Base-by-base conservation (phyloP, 2,329 filamentous ascomycete genomes). In the Botryosphaeria agaves region DNA sequence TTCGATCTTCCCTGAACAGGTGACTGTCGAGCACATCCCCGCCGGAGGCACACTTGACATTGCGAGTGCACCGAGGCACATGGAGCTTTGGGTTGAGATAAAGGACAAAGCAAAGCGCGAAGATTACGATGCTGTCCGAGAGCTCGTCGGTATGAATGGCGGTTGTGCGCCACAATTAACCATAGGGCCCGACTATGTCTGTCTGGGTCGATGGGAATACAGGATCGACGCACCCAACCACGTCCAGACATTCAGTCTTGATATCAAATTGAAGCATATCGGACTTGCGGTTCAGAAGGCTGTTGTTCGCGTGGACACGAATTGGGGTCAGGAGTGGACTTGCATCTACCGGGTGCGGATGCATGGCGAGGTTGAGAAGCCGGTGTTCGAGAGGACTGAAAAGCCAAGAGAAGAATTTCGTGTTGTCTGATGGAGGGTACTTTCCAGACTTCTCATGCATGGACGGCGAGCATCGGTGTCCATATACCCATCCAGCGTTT, bases 21-120 rank as follows among this genome's bases (percentile, higher is more conserved):
- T 64, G 32, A 54, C 53, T n/a, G 43, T 64, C 29, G 61, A 64
- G 39, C 59, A 64, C 41, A 45, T 61, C 16, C 56, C 56, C 5
- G 43, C 46, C 34, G 40, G 35, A 15, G 55, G 48, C 30, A 51
- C 54, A 1, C 45, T 51, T 16, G 49, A 60, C 37, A 51, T 57
- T 26, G 34, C 29, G 16, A 47, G 48, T 19, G 59, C 61, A 3
- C 60, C 61, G 1, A 45, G 48, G 28, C 43, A 51, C 24, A 43
- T 61, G 19, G 59, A 64, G 36, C 35, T 64, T 7, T 64, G 61
- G 61, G 52, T 52, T 3, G 39, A 55, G 32, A 43, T 51, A 2
- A 34, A 40, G 17, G 32, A 41, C 32, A 25, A 26, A 8, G 33
- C 25, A 12, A 33, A 40, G 25, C 37, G 35, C 8, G 28, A 26